phyloP scores from a whole-genome alignment of 2,329 filamentous ascomycete species.

The Fusarium longipes region DNA sequence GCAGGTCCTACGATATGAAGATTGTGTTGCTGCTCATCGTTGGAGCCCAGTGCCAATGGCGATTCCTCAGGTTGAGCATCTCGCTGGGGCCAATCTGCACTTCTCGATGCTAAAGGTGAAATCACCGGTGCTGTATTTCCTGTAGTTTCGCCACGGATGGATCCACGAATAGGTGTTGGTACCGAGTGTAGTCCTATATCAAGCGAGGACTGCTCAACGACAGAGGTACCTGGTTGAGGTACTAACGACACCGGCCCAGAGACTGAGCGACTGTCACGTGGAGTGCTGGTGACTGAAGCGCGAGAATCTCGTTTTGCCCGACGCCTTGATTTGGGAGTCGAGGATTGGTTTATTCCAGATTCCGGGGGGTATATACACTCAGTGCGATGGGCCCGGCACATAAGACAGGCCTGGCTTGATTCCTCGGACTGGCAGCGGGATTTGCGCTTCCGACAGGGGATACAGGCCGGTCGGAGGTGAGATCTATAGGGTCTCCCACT shows the following conservation, averaged over 20 bases:
- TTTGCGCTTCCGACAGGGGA: constrained; percentile 69
- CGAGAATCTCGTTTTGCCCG: constrained; percentile 9
- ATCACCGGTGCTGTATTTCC: not conserved
- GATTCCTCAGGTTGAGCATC: constrained; percentile 37
- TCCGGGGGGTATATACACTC: constrained; percentile 65
- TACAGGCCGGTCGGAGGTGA: constrained; percentile 70
- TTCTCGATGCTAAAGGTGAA: not conserved
- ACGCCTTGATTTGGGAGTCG: constrained; percentile 29
- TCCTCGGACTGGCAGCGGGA: constrained; percentile 70
- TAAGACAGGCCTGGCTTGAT: constrained; percentile 61
- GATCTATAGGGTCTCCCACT: constrained; percentile 66
- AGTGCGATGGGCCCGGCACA: constrained; percentile 68
- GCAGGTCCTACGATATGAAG: constrained; percentile 70
- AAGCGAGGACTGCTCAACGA: not conserved
- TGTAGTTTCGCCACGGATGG: not conserved
- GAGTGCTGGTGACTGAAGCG: not conserved
- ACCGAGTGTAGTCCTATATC: not conserved
- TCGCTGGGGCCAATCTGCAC: constrained; percentile 2
- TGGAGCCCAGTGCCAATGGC: constrained; percentile 47
- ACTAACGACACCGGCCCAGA: not conserved
- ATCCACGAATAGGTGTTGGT: not conserved
- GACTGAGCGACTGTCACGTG: not conserved
- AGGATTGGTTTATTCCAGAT: constrained; percentile 35
- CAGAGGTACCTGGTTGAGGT: not conserved
- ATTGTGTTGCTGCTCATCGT: constrained; percentile 55